These are phyloP conservation scores for Lactifluus pinguis DNA, from an alignment of 768 basidiomycete species.

Conservation along the genomic window DNA sequence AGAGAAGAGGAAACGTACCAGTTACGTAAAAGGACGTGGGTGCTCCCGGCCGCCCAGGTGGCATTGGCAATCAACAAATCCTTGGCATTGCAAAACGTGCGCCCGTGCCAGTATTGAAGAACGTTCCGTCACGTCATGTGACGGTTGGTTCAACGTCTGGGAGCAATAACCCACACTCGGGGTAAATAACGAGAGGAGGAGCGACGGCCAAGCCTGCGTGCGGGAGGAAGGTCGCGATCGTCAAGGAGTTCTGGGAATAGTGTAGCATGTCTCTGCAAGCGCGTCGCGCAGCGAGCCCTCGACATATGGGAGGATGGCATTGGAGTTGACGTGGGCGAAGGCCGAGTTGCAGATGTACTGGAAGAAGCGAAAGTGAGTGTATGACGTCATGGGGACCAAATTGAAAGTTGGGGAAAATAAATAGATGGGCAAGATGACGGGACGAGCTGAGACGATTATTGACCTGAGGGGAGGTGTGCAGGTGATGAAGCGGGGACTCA, in stretches of 20 bases:
- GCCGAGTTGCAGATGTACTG: constrained; percentile 48
- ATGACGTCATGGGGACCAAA: background rate
- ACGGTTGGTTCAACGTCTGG: too few species aligned
- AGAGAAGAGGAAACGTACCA: too few species aligned
- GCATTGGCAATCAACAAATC: constrained; percentile 74
- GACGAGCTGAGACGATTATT: constrained; percentile 6
- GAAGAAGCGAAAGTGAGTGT: too few species aligned
- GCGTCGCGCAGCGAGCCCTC: constrained; percentile 20
- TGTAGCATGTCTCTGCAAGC: too few species aligned
- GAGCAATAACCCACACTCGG: constrained; percentile 26
- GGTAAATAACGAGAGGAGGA: constrained; percentile 32
- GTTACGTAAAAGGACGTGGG: constrained; percentile 33
- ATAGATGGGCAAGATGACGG: constrained; percentile 52
- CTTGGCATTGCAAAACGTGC: constrained; percentile 65
- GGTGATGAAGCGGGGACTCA: constrained; percentile 33
- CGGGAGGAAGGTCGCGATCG: constrained; percentile 70
- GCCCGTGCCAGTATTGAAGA: too few species aligned
- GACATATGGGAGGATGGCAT: constrained; percentile 24
- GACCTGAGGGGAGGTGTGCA: too few species aligned
- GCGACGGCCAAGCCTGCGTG: constrained; percentile 67
- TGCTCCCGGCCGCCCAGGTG: constrained; percentile 72
- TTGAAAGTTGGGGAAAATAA: constrained; percentile 70
- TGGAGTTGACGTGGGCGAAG: constrained; percentile 32
- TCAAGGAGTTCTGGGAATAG: constrained; percentile 25
- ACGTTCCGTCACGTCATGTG: too few species aligned